Conservation (phyloP, 805 yeast species). For the Yarrowia bubula region DNA sequence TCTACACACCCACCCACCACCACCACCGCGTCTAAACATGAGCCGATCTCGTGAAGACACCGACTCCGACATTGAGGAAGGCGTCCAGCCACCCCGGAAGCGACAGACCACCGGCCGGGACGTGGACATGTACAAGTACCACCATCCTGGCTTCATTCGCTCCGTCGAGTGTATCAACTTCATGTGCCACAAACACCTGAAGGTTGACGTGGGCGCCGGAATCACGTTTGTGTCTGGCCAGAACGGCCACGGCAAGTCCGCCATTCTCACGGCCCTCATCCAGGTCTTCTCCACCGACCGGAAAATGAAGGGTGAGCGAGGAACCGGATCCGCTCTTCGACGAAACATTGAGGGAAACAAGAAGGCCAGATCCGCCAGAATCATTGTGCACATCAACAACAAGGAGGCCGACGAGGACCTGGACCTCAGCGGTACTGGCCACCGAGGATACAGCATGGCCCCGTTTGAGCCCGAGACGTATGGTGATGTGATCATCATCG, state of each 20-base stretch:
- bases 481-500: constrained; percentile 69
- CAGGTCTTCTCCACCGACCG: constrained; percentile 79
- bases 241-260: constrained; percentile 90
- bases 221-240: constrained; percentile 85
- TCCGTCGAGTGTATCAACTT: constrained; percentile 29
- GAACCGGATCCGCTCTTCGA: constrained; percentile 50
- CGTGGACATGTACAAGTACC: background rate
- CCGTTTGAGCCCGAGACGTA: constrained; percentile 61
- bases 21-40: background rate
- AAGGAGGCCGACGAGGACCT: constrained; percentile 52
- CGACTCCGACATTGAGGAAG: background rate
- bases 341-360: constrained; percentile 70
- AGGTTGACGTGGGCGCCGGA: constrained; percentile 69
- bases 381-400: constrained; percentile 54
- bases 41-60: constrained; percentile 2
- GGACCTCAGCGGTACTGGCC: background rate
- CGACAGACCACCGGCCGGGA: background rate
- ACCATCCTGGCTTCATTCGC: constrained; percentile 19
- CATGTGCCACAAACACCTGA: constrained; percentile 48
- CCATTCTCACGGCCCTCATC: constrained; percentile 81
- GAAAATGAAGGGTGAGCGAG: constrained; percentile 79
- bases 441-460: constrained; percentile 39
- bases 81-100: background rate
- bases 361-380: constrained; percentile 67
- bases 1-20: background rate